Conservation (phyloP, 169 alveolate genomes). For the Cryptosporidium canis region DNA sequence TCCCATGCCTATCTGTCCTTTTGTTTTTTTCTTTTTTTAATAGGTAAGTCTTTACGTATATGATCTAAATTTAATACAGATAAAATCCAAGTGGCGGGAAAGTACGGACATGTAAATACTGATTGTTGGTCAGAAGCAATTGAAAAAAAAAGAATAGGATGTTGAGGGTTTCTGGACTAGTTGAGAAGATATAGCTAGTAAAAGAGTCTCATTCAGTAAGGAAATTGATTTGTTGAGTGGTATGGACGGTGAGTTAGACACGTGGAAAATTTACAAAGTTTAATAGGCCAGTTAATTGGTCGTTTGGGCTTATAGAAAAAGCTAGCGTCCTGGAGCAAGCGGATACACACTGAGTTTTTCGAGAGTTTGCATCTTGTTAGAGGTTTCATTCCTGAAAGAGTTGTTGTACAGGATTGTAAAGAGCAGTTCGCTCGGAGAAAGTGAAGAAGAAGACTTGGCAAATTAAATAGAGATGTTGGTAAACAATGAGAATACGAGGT, state of each 20-base stretch:
- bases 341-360: not conserved
- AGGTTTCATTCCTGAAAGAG: not conserved
- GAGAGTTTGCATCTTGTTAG: not conserved
- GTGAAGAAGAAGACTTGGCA: not conserved
- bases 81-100: not conserved
- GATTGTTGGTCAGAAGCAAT: not conserved
- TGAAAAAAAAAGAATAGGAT: not conserved
- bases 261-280: not conserved
- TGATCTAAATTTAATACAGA: slow-evolving; percentile 7
- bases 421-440: not conserved
- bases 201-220: not conserved
- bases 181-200: not conserved
- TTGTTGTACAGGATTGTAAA: not conserved
- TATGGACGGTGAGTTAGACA: not conserved
- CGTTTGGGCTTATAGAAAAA: slow-evolving; percentile 3
- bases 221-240: not conserved
- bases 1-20: too few species aligned
- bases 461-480: not conserved
- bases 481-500: slow-evolving; percentile 45
- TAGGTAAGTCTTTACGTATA: not conserved
- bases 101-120: not conserved
- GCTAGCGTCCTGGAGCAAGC: not conserved
- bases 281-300: not conserved
- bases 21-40: too few species aligned
- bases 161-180: not conserved